Conservation (phyloP, 371 early-diverging fungal species). For the Mucor ambiguus region DNA sequence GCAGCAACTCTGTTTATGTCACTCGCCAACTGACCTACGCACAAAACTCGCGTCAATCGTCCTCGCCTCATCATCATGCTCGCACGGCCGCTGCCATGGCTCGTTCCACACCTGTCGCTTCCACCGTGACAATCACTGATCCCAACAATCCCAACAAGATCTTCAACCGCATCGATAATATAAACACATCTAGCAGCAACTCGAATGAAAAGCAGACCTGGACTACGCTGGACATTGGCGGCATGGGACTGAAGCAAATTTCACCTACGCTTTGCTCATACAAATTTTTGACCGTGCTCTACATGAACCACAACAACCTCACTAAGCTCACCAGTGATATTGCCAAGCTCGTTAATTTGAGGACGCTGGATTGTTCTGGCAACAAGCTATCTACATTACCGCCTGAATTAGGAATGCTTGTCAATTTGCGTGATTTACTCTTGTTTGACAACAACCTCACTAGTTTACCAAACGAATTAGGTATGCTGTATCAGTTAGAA, state of each 20-base stretch:
- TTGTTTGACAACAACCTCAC: constrained; percentile 93
- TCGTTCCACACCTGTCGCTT: constrained; percentile 42
- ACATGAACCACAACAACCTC: constrained; percentile 92
- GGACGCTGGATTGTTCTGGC: constrained; percentile 81
- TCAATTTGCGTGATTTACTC: constrained; percentile 83
- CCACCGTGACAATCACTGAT: constrained; percentile 60
- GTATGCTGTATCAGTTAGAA: constrained; percentile 91
- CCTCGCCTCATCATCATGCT: constrained; percentile 88
- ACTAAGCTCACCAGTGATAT: constrained; percentile 78
- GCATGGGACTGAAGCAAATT: constrained; percentile 86
- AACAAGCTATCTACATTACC: constrained; percentile 92
- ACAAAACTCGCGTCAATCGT: constrained; percentile 71
- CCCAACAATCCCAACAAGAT: constrained; percentile 61
- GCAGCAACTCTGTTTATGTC: constrained; percentile 43
- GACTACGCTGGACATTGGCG: constrained; percentile 88
- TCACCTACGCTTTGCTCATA: constrained; percentile 75
- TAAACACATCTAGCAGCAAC: neutral
- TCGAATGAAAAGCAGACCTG: constrained; percentile 59
- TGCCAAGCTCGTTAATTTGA: constrained; percentile 65
- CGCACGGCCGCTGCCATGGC: constrained; percentile 72
- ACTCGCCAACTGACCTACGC: constrained; percentile 75
- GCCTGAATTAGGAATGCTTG: constrained; percentile 87
- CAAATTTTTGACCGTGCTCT: constrained; percentile 84
- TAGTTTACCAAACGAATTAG: constrained; percentile 90
- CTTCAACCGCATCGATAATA: constrained; percentile 18